Evolutionary conservation across 2,329 filamentous ascomycete species (phyloP), one percentile per base, ranked within the genome.

Genomic region (Xylariaceae sp.): DNA sequence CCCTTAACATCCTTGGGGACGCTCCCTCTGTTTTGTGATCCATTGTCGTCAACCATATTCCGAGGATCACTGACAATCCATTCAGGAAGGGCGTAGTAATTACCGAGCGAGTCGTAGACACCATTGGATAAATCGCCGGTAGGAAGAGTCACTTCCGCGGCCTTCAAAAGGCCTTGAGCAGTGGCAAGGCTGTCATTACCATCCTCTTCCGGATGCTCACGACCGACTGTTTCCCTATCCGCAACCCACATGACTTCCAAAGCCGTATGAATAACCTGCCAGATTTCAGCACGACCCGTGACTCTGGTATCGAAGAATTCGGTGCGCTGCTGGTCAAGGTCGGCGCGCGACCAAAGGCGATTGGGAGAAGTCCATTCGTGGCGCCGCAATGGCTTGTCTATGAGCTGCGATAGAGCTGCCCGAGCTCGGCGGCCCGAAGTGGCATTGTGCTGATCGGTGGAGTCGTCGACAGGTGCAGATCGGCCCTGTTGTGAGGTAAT

Each of bases 261-360:
- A 0, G 87, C 88, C 1, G 85, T 77, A 51, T 82, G 81, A 11
- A 97, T 73, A 0, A 89, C 87, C 66, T 84, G 84, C 93, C 93
- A 97, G 30, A 94, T 82, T 73, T 96, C 90, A 3, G 81, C 69
- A 3, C 85, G 81, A 1, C 91, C 91, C 0, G 88, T 89, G 13
- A 95, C 90, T 51, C 91, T 80, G 1, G 92, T 97, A 62, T 97
- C 92, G 74, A 96, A 97, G 78, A 95, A 97, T 62, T 91, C 91
- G 53, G 76, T 77, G 53, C 93, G 83, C 75, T 96, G 90, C 37
- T 80, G 80, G 60, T 85, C 83, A 1, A 96, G 78, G 56, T 87
- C 78, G 13, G 75, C 70, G n/a, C 82, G 84, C 0, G 89, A 92
- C 89, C 89, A 95, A 13, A 76, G 74, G 17, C 83, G 83, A 56